Percentiles rank a stretch among this genome's conserved stretches.
These are phyloP conservation scores for Erigeron canadensis DNA, from an alignment of 129 eudicot genomes.

Conservation along the genomic window DNA sequence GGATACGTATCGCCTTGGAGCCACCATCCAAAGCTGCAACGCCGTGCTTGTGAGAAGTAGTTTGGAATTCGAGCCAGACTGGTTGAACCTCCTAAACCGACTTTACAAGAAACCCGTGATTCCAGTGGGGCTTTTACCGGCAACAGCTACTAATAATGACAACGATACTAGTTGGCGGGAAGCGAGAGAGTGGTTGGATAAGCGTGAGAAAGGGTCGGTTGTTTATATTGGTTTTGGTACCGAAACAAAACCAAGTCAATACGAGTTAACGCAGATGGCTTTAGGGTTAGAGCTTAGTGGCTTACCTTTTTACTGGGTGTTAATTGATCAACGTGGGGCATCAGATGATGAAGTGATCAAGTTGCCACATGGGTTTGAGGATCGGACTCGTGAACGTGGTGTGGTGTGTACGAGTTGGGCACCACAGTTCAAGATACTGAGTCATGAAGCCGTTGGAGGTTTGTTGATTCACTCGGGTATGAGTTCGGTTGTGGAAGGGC, in stretches of 20 bases:
- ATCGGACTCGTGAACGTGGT: conserved; percentile 29
- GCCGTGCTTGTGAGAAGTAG: background rate
- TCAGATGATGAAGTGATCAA: conserved; percentile 21
- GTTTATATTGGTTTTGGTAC: conserved; percentile 41
- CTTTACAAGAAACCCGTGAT: background rate
- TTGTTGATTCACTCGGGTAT: conserved; percentile 32
- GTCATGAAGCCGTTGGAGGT: conserved; percentile 41
- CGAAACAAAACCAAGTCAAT: conserved; percentile 40
- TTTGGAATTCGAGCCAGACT: background rate
- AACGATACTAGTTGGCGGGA: background rate
- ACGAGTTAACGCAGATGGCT: conserved; percentile 44
- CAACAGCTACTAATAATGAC: background rate
- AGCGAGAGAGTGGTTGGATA: conserved; percentile 25
- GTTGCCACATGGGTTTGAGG: conserved; percentile 35
- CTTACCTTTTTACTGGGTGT: conserved; percentile 30
- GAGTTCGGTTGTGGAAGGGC: conserved; percentile 28
- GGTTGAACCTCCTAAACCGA: background rate
- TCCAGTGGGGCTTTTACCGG: background rate
- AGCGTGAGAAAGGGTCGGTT: conserved; percentile 33
- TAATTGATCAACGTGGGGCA: conserved; percentile 26
- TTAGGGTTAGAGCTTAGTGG: conserved; percentile 36
- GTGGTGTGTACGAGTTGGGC: conserved; percentile 35
- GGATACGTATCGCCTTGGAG: background rate
- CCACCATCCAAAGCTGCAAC: background rate
- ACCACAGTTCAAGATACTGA: conserved; percentile 34